These are phyloP conservation scores for Stagonosporopsis tanaceti DNA, from an alignment of 2,329 filamentous ascomycete genomes.

Conservation along the genomic window DNA sequence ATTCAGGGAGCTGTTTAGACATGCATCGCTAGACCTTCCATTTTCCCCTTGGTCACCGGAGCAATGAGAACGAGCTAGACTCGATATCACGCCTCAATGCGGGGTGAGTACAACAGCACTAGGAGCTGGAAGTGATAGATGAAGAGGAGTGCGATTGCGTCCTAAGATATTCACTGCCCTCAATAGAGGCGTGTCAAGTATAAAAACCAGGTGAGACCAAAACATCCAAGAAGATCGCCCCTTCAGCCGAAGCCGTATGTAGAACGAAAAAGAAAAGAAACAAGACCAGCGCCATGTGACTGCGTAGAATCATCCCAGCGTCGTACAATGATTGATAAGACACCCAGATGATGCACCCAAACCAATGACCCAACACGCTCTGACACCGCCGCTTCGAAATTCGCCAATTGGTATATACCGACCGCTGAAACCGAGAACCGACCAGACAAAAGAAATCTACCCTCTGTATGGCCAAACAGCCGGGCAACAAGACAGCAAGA, in stretches of 20 bases:
- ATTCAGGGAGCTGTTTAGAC: conserved; percentile 7
- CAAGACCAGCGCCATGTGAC: conserved; percentile 40
- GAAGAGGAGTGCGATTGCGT: conserved; percentile 45
- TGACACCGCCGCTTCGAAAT: conserved; percentile 51
- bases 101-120: background rate
- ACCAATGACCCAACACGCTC: conserved; percentile 42
- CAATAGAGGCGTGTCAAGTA: conserved; percentile 46
- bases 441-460: conserved; percentile 53
- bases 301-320: conserved; percentile 52
- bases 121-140: background rate
- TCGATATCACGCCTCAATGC: background rate
- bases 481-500: conserved; percentile 44
- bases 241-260: conserved; percentile 32
- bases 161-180: conserved; percentile 48
- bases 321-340: conserved; percentile 49
- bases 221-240: conserved; percentile 44
- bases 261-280: conserved; percentile 32
- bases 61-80: background rate
- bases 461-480: conserved; percentile 41
- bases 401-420: conserved; percentile 53
- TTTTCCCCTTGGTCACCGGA: background rate
- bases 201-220: conserved; percentile 31
- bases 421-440: conserved; percentile 45
- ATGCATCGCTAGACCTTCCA: conserved; percentile 13
- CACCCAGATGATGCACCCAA: conserved; percentile 45